phyloP scores from a whole-genome alignment of 2,329 filamentous ascomycete species.

The Epichloe typhina region DNA sequence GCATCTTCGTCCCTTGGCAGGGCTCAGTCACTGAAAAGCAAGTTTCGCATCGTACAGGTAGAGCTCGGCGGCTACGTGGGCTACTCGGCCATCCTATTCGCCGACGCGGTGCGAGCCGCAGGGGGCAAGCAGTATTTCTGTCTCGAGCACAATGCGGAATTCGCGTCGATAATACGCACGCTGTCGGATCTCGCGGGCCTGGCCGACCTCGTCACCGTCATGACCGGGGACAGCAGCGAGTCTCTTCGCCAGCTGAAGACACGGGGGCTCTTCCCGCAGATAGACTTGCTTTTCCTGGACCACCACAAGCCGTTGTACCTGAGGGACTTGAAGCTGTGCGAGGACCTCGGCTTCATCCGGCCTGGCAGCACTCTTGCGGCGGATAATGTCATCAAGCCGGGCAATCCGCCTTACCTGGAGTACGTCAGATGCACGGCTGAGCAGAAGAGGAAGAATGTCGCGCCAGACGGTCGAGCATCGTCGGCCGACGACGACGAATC shows the following conservation, averaged over 20 bases:
- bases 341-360: conserved; percentile 52
- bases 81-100: conserved; percentile 70
- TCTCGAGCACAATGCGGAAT: conserved; percentile 61
- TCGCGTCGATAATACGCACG: conserved; percentile 53
- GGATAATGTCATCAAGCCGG: conserved; percentile 59
- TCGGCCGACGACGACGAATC: not conserved
- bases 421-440: conserved; percentile 54
- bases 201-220: conserved; percentile 53
- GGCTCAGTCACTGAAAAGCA: not conserved
- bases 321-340: conserved; percentile 62
- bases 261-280: conserved; percentile 37
- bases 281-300: conserved; percentile 68
- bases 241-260: conserved; percentile 47
- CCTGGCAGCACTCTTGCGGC: conserved; percentile 51
- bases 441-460: conserved; percentile 50
- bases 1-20: not conserved
- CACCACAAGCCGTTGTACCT: conserved; percentile 69
- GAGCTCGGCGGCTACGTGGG: conserved; percentile 74
- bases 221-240: conserved; percentile 54
- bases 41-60: conserved; percentile 19
- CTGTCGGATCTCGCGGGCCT: conserved; percentile 65
- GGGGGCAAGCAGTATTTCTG: conserved; percentile 57
- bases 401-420: conserved; percentile 58
- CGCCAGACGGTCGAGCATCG: conserved; percentile 23
- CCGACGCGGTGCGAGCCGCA: conserved; percentile 46